Evolutionary conservation across 495 filamentous ascomycete species (phyloP).

Genomic region (Penicillium coffeae): DNA sequence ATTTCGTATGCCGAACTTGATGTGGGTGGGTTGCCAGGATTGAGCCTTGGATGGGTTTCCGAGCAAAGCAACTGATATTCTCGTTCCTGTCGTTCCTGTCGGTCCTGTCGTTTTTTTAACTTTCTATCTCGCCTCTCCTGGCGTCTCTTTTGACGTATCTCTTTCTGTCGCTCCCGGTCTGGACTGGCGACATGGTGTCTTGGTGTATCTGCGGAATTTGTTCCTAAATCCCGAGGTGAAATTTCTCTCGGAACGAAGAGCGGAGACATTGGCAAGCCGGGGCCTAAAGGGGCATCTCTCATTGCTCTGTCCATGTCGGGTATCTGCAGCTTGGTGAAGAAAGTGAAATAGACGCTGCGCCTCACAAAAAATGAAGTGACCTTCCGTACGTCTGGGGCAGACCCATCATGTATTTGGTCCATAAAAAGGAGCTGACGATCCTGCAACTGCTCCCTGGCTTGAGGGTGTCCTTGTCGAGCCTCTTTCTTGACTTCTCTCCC

Average conservation of each 20-base stretch:
- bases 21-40: background rate
- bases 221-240: background rate
- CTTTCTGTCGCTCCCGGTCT: background rate
- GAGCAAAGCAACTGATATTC: background rate
- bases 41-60: background rate
- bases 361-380: background rate
- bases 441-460: slow-evolving; percentile 5
- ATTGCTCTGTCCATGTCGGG: background rate
- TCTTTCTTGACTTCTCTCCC: slow-evolving; percentile 10
- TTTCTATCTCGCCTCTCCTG: background rate
- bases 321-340: background rate
- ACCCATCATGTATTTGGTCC: slow-evolving; percentile 5
- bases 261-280: background rate
- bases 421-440: slow-evolving; percentile 13
- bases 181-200: background rate
- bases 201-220: background rate
- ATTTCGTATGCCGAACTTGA: background rate
- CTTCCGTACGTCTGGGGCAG: background rate
- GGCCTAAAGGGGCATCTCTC: background rate
- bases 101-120: background rate
- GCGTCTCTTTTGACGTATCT: background rate
- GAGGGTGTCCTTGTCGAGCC: slow-evolving; percentile 7
- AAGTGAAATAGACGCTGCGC: background rate
- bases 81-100: background rate
- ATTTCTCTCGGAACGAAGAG: background rate